Conservation (phyloP, 352 stramenopile genomes). For the Phytopythium boreale region DNA sequence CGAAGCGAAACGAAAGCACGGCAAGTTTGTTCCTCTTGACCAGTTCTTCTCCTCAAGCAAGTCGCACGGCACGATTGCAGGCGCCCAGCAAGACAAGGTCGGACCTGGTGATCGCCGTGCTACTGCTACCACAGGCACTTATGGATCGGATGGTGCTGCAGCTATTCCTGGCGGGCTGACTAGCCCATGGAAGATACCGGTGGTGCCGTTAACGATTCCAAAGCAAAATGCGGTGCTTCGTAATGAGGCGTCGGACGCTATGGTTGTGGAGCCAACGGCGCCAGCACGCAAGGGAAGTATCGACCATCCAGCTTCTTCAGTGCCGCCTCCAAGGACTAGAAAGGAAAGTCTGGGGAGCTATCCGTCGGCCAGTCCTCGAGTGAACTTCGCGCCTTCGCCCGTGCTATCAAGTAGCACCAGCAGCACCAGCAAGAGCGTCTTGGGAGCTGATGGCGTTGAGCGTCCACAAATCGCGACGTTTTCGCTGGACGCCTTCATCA, state of each 20-base stretch:
- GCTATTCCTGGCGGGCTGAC: neutral
- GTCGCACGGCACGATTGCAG: neutral
- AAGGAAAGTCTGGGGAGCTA: constrained; percentile 27
- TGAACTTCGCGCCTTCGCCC: constrained; percentile 20
- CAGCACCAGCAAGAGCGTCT: constrained; percentile 26
- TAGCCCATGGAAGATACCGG: constrained; percentile 3
- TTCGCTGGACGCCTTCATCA: constrained; percentile 64
- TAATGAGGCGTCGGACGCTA: neutral
- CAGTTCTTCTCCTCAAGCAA: constrained; percentile 31
- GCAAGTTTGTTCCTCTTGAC: constrained; percentile 60
- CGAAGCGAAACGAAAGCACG: constrained; percentile 24
- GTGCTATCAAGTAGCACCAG: neutral
- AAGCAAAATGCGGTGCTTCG: neutral
- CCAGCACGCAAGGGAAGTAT: constrained; percentile 30
- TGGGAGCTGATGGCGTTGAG: constrained; percentile 48
- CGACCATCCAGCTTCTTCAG: constrained; percentile 9
- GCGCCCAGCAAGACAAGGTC: neutral
- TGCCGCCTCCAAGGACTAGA: constrained; percentile 13
- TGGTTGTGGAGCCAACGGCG: neutral
- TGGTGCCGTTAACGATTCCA: neutral
- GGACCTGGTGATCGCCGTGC: neutral
- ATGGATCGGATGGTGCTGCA: neutral
- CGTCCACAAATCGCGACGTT: constrained; percentile 45
- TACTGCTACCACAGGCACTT: neutral
- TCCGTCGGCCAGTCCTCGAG: constrained; percentile 26